Conservation (phyloP, 768 basidiomycete species). For the Floccularia luteovirens region DNA sequence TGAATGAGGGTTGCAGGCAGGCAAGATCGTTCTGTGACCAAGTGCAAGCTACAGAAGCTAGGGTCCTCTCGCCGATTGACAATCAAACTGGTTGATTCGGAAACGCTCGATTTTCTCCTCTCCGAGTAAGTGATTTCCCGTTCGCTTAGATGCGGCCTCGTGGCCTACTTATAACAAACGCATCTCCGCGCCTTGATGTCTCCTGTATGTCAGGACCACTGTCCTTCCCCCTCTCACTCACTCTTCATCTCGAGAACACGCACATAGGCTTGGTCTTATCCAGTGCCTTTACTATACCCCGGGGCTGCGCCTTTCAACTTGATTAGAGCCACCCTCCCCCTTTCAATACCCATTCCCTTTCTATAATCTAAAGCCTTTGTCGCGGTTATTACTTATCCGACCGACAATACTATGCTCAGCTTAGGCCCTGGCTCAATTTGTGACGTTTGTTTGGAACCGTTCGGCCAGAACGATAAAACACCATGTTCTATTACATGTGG, state of each 20-base stretch:
- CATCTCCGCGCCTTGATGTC: slow-evolving; percentile 19
- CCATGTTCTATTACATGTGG: slow-evolving; percentile 67
- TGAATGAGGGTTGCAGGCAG: slow-evolving; percentile 14
- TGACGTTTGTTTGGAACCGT: slow-evolving; percentile 70
- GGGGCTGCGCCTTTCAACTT: slow-evolving; percentile 3
- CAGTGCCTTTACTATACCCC: slow-evolving; percentile 14
- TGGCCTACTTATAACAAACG: slow-evolving; percentile 30
- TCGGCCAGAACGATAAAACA: slow-evolving; percentile 40
- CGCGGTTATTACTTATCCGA: neutral
- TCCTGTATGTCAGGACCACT: slow-evolving; percentile 25
- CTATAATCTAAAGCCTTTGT: too few relatives aligned
- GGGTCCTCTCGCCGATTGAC: slow-evolving; percentile 20
- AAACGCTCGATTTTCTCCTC: slow-evolving; percentile 17
- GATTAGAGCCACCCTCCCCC: slow-evolving; percentile 7
- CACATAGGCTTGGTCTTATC: slow-evolving; percentile 8
- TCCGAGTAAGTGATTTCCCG: slow-evolving; percentile 20
- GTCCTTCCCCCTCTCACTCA: slow-evolving; percentile 19
- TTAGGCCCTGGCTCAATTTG: slow-evolving; percentile 58
- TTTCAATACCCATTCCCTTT: slow-evolving; percentile 5
- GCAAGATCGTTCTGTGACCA: slow-evolving; percentile 1
- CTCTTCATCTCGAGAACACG: slow-evolving; percentile 8
- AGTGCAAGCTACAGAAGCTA: slow-evolving; percentile 19
- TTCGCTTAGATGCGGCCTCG: slow-evolving; percentile 33
- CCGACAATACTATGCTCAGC: slow-evolving; percentile 46
- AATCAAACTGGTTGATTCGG: slow-evolving; percentile 24